Evolutionary conservation across 805 yeast species (phyloP).

Genomic region (Grigorovia yakushimaensis): DNA sequence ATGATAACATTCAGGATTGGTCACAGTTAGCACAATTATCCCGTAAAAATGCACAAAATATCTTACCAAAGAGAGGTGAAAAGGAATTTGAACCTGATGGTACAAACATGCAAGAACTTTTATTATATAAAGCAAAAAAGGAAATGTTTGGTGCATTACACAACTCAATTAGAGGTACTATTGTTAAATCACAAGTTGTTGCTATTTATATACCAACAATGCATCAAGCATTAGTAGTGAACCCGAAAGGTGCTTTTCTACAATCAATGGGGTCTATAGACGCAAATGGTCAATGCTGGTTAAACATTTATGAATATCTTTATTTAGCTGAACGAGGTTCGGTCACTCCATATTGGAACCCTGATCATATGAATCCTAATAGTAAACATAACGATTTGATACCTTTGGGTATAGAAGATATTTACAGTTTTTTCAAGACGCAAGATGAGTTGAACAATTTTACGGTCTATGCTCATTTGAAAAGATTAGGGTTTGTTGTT

Average conservation of each 20-base stretch:
- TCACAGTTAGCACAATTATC: slow-evolving; percentile 28
- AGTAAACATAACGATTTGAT: slow-evolving; percentile 15
- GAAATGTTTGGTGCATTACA: slow-evolving; percentile 66
- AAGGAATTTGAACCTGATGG: slow-evolving; percentile 85
- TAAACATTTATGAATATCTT: slow-evolving; percentile 58
- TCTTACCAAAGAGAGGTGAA: slow-evolving; percentile 64
- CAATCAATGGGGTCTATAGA: slow-evolving; percentile 61
- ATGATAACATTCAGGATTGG: slow-evolving; percentile 50
- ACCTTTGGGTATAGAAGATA: slow-evolving; percentile 51
- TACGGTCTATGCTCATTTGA: slow-evolving; percentile 63
- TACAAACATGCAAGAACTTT: slow-evolving; percentile 39
- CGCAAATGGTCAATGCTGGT: slow-evolving; percentile 37
- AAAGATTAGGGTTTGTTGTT: slow-evolving; percentile 70
- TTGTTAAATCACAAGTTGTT: slow-evolving; percentile 38
- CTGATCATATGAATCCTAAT: slow-evolving; percentile 7
- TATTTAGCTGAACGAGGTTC: slow-evolving; percentile 79
- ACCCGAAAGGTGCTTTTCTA: slow-evolving; percentile 65
- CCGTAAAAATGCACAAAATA: slow-evolving; percentile 11
- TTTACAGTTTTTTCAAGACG: slow-evolving; percentile 42
- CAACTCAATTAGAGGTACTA: slow-evolving; percentile 37
- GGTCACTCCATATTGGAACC: slow-evolving; percentile 32
- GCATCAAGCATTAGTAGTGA: slow-evolving; percentile 31
- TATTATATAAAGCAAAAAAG: slow-evolving; percentile 44
- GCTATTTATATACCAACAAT: slow-evolving; percentile 38
- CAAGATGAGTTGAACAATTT: slow-evolving; percentile 42